Evolutionary conservation across 441 rosid species (phyloP).

Genomic region (California macrophylla): DNA sequence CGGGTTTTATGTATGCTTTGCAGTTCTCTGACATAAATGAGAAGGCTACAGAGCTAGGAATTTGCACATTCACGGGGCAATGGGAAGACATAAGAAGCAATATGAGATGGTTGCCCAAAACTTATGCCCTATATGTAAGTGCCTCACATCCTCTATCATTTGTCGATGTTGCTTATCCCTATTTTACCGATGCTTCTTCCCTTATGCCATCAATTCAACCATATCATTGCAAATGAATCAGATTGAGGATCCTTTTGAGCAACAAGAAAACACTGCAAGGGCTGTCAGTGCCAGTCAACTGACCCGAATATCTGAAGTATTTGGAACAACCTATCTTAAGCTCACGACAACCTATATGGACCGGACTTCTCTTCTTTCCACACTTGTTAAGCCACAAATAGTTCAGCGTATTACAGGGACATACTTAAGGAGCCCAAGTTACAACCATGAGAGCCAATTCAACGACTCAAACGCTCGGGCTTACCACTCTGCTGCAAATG

Average conservation of each 20-base stretch:
- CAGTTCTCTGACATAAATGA: constrained; percentile 50
- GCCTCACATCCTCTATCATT: constrained; percentile 16
- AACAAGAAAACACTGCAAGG: constrained; percentile 68
- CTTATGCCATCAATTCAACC: background rate
- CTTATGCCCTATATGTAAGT: constrained; percentile 54
- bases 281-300: constrained; percentile 45
- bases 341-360: constrained; percentile 30
- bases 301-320: constrained; percentile 42
- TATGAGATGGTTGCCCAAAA: constrained; percentile 75
- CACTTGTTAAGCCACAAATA: constrained; percentile 34
- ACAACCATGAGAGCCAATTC: constrained; percentile 4
- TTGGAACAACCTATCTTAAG: constrained; percentile 30
- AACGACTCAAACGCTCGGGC: background rate
- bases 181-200: background rate
- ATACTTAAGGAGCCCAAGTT: constrained; percentile 17
- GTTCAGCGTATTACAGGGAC: constrained; percentile 22
- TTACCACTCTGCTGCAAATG: background rate
- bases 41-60: constrained; percentile 49
- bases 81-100: constrained; percentile 56
- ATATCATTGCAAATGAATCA: constrained; percentile 21
- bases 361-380: constrained; percentile 20
- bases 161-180: background rate
- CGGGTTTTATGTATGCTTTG: constrained; percentile 4
- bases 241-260: constrained; percentile 95
- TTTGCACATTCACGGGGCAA: constrained; percentile 60